phyloP scores from a whole-genome alignment of 441 rosid genomes.

The Populus hybrid region DNA sequence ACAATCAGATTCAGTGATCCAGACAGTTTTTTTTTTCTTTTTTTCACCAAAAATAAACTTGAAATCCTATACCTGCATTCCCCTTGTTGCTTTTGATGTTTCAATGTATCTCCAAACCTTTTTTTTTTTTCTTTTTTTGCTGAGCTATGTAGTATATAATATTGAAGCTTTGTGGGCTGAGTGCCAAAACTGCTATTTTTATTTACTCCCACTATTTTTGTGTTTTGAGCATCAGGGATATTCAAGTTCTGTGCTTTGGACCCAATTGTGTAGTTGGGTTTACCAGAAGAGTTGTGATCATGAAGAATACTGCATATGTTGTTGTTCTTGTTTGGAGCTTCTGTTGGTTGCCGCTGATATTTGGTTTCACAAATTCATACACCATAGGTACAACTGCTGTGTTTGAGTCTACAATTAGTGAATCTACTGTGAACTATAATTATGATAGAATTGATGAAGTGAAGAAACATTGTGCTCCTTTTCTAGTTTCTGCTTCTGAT shows the following conservation, averaged over 20 bases:
- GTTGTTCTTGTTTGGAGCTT: slow-evolving; percentile 24
- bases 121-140: neutral
- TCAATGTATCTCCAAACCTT: neutral
- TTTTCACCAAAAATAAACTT: neutral
- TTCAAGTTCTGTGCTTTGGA: slow-evolving; percentile 18
- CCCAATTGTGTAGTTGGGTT: slow-evolving; percentile 13
- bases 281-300: slow-evolving; percentile 15
- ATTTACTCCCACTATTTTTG: neutral
- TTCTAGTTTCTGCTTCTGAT: slow-evolving; percentile 59
- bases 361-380: slow-evolving; percentile 24
- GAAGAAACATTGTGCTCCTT: slow-evolving; percentile 47
- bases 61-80: slow-evolving; percentile 2
- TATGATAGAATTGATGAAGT: slow-evolving; percentile 65
- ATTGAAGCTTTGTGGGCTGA: slow-evolving; percentile 13
- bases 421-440: slow-evolving; percentile 33
- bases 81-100: neutral
- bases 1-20: neutral
- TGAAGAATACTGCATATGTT: slow-evolving; percentile 24
- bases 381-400: slow-evolving; percentile 1
- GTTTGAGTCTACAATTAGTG: slow-evolving; percentile 19
- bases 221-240: slow-evolving; percentile 16
- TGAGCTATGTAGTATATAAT: neutral
- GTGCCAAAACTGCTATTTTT: slow-evolving; percentile 9
- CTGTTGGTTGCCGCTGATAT: slow-evolving; percentile 20
- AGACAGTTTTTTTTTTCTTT: neutral